A percentile compares a stretch with the other conserved stretches of the same genome.
These are phyloP conservation scores for Selaginella moellendorffii DNA, from an alignment of 75 land plant genomes.

Conservation along the genomic window DNA sequence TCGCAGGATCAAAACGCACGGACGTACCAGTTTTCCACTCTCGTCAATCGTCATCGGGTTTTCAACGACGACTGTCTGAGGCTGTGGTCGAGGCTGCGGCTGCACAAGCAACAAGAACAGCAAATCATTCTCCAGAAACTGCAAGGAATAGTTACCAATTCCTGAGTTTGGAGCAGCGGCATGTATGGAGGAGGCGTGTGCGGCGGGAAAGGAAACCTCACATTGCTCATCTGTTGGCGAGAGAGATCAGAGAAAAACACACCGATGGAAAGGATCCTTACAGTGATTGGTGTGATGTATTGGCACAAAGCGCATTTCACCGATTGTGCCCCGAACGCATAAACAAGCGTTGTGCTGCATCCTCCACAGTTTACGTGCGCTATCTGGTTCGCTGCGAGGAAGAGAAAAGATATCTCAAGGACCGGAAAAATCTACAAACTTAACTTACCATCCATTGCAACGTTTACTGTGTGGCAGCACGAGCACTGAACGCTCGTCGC, in stretches of 20 bases:
- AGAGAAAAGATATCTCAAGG: too few relatives aligned
- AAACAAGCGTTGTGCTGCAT: constrained; percentile 72
- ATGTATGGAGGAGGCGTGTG: constrained; percentile 17
- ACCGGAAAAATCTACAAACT: not conserved
- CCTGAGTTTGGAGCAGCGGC: constrained; percentile 9
- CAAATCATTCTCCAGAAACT: not conserved
- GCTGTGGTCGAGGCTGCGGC: constrained; percentile 25
- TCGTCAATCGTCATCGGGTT: constrained; percentile 94
- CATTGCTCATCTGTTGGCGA: constrained; percentile 15
- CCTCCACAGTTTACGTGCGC: constrained; percentile 94
- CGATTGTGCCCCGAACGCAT: constrained; percentile 83
- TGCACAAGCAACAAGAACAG: constrained; percentile 11
- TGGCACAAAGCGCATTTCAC: constrained; percentile 96
- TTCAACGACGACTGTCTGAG: constrained; percentile 87
- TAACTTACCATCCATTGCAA: constrained; percentile 64
- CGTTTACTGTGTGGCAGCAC: constrained; percentile 85
- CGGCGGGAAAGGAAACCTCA: constrained; percentile 21
- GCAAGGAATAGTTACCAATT: not conserved
- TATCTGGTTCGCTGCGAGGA: constrained; percentile 58
- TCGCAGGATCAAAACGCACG: not conserved
- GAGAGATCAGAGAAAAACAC: not conserved
- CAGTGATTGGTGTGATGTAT: constrained; percentile 73
- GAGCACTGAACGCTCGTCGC: constrained; percentile 96
- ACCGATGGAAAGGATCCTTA: constrained; percentile 16
- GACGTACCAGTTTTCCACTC: constrained; percentile 71